phyloP scores from a whole-genome alignment of 2,329 filamentous ascomycete species.

The Byssothecium circinans region DNA sequence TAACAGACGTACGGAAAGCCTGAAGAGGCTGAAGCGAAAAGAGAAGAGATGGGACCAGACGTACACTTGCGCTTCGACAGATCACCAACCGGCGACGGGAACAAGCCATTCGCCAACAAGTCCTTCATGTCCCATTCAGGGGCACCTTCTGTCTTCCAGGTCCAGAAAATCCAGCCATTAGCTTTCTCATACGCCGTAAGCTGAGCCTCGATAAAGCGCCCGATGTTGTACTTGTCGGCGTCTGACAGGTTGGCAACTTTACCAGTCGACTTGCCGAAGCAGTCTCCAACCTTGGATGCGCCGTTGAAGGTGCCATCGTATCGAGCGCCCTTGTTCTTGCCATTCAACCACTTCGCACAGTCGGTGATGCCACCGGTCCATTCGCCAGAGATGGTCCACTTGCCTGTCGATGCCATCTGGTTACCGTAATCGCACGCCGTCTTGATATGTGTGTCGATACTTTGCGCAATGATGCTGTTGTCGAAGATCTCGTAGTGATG shows the following conservation, averaged over 20 bases:
- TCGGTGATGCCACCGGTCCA: conserved; percentile 53
- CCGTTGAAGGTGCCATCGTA: conserved; percentile 48
- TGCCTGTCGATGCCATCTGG: conserved; percentile 50
- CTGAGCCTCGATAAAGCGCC: conserved; percentile 51
- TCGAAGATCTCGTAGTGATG: conserved; percentile 55
- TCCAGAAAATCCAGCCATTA: conserved; percentile 55
- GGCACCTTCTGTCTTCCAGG: conserved; percentile 54
- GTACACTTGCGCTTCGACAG: conserved; percentile 39
- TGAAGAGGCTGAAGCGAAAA: background rate
- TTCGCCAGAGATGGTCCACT: conserved; percentile 52
- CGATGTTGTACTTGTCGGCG: conserved; percentile 48
- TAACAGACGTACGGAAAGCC: background rate
- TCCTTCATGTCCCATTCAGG: conserved; percentile 55
- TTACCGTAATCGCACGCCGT: conserved; percentile 50
- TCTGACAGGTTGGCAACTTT: conserved; percentile 45
- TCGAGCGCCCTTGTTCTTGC: conserved; percentile 49
- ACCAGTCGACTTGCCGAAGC: conserved; percentile 50
- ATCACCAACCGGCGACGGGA: conserved; percentile 48
- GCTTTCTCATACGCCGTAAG: conserved; percentile 53
- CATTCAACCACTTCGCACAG: conserved; percentile 53
- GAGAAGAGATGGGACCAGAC: conserved; percentile 15
- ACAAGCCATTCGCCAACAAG: conserved; percentile 49
- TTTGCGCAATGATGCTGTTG: conserved; percentile 40
- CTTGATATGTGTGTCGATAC: conserved; percentile 43
- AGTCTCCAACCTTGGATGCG: conserved; percentile 46